phyloP scores from a whole-genome alignment of 768 basidiomycete species.

The Trichaptum fuscoviolaceum region DNA sequence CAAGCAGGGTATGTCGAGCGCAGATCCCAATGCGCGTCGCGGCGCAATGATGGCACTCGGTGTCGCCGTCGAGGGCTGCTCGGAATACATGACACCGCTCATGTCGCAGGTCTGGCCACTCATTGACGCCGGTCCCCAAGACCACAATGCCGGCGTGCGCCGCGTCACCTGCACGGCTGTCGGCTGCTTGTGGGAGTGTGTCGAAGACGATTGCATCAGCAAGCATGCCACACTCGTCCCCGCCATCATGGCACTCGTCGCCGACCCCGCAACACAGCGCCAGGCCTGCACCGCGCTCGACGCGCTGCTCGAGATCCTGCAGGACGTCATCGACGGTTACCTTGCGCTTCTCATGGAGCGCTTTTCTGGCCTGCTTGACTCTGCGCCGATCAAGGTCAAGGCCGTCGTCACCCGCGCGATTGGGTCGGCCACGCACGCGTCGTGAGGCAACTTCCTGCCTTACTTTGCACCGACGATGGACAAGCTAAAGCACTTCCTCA shows the following conservation, averaged over 20 bases:
- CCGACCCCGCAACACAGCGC: conserved; percentile 81
- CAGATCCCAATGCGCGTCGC: conserved; percentile 75
- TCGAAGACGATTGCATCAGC: conserved; percentile 85
- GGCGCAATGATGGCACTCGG: conserved; percentile 95
- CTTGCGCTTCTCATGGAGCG: conserved; percentile 93
- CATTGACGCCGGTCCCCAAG: conserved; percentile 82
- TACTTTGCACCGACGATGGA: conserved; percentile 93
- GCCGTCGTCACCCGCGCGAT: conserved; percentile 96
- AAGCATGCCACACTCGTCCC: conserved; percentile 85
- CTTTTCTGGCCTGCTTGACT: conserved; percentile 80
- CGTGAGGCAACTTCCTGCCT: conserved; percentile 82
- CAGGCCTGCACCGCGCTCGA: conserved; percentile 97
- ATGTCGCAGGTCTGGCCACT: conserved; percentile 92
- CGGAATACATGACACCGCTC: conserved; percentile 93
- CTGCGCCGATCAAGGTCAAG: conserved; percentile 82
- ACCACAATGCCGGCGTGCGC: conserved; percentile 78
- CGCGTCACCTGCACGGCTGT: conserved; percentile 96
- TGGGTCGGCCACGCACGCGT: conserved; percentile 95
- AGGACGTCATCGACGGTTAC: conserved; percentile 87
- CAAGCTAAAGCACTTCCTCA: conserved; percentile 83
- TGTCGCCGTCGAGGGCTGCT: conserved; percentile 94
- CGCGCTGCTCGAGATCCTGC: conserved; percentile 90
- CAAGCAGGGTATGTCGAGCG: conserved; percentile 76
- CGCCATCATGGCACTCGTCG: conserved; percentile 87
- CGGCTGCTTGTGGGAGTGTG: conserved; percentile 95